phyloP scores from a whole-genome alignment of 75 land plant genomes.

The Cryptomeria japonica region DNA sequence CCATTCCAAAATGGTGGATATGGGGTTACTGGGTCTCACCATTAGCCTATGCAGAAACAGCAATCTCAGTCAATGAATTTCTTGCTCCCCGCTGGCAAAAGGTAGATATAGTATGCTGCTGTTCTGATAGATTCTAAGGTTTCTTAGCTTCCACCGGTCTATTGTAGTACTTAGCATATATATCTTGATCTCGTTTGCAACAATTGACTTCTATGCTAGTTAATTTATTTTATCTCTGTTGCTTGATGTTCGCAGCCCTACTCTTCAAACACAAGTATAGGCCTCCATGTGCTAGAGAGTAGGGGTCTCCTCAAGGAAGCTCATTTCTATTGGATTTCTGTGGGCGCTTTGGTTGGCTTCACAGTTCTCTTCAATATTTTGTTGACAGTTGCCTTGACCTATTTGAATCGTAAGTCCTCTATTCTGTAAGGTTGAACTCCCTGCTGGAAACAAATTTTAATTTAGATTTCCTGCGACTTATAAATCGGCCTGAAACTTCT shows the following conservation, averaged over 20 bases:
- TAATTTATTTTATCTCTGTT: not conserved
- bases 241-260: conserved; percentile 20
- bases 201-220: not conserved
- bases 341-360: conserved; percentile 62
- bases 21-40: conserved; percentile 71
- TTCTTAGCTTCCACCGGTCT: not conserved
- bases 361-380: conserved; percentile 58
- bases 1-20: conserved; percentile 54
- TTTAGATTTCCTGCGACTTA: not conserved
- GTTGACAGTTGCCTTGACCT: conserved; percentile 63
- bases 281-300: conserved; percentile 30
- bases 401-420: conserved; percentile 47
- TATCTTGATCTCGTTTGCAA: not conserved
- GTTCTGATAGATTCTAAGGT: not conserved
- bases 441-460: not conserved
- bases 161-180: not conserved
- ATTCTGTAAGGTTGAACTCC: not conserved
- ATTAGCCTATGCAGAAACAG: conserved; percentile 48
- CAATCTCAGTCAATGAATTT: conserved; percentile 51
- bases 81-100: conserved; percentile 47
- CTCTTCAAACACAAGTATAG: conserved; percentile 44
- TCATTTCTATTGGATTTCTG: conserved; percentile 67
- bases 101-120: conserved; percentile 10
- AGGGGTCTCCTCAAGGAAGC: conserved; percentile 39
- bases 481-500: not conserved